Evolutionary conservation across 768 basidiomycete species (phyloP).

Genomic region (Phylloporus arenicola): DNA sequence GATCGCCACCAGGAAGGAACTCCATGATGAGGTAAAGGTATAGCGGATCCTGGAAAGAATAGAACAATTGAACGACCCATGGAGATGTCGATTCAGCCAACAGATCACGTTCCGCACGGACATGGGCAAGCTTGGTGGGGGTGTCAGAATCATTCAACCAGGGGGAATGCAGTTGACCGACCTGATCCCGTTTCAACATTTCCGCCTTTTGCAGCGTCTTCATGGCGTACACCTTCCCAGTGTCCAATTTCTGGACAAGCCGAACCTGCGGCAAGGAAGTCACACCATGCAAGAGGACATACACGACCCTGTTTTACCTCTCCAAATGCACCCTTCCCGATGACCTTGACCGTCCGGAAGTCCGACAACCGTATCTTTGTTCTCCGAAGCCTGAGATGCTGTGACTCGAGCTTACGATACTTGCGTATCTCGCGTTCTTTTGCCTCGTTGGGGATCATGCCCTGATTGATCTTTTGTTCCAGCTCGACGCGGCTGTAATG

Average conservation of each 20-base stretch:
- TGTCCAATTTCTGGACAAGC: slow-evolving; percentile 94
- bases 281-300: neutral
- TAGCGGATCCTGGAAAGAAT: slow-evolving; percentile 94
- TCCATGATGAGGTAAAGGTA: slow-evolving; percentile 99
- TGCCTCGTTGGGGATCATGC: slow-evolving; percentile 66
- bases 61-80: slow-evolving; percentile 97
- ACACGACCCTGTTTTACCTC: slow-evolving; percentile 53
- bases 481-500: slow-evolving; percentile 74
- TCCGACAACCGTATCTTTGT: slow-evolving; percentile 91
- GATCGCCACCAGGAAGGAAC: slow-evolving; percentile 86
- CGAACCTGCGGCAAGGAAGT: slow-evolving; percentile 55
- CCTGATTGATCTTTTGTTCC: slow-evolving; percentile 77
- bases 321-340: slow-evolving; percentile 97
- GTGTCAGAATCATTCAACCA: slow-evolving; percentile 4
- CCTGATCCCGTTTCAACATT: slow-evolving; percentile 99
- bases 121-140: slow-evolving; percentile 77
- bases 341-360: slow-evolving; percentile 96
- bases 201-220: slow-evolving; percentile 97
- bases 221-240: slow-evolving; percentile 98
- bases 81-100: slow-evolving; percentile 93
- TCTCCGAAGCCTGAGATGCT: slow-evolving; percentile 84
- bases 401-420: slow-evolving; percentile 81
- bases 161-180: slow-evolving; percentile 30
- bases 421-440: slow-evolving; percentile 86
- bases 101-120: slow-evolving; percentile 94